Conservation (phyloP, 768 basidiomycete species). For the Lactarius hengduanensis region DNA sequence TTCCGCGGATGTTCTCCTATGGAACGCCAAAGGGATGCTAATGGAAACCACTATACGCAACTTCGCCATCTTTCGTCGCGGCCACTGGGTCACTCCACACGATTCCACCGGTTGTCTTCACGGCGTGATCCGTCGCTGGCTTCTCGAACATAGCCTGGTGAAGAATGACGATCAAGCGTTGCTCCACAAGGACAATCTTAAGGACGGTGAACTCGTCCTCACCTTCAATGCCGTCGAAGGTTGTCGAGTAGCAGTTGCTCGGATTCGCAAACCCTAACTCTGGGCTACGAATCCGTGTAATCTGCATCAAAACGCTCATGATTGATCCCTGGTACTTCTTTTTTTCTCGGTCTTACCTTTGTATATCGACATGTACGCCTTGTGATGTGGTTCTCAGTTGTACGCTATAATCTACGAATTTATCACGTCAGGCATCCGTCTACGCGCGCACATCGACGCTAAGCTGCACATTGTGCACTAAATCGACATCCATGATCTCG, state of each 20-base stretch:
- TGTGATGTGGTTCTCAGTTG: not conserved
- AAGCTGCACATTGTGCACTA: not conserved
- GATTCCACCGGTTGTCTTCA: constrained; percentile 63
- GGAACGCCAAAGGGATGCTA: constrained; percentile 48
- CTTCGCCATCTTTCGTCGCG: constrained; percentile 58
- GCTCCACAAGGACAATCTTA: constrained; percentile 38
- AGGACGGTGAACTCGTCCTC: constrained; percentile 58
- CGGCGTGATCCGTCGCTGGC: constrained; percentile 67
- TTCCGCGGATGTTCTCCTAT: constrained; percentile 60
- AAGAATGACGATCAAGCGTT: constrained; percentile 34
- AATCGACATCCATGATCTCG: constrained; percentile 30
- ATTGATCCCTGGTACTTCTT: not conserved
- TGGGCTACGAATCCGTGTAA: not conserved
- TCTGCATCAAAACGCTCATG: not conserved
- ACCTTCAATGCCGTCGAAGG: constrained; percentile 73
- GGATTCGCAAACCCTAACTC: constrained; percentile 7
- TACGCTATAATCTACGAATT: not conserved
- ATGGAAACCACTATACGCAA: constrained; percentile 74
- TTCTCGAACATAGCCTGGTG: constrained; percentile 59
- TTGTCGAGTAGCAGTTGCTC: constrained; percentile 48
- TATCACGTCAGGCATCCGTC: not conserved
- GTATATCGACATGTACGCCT: not conserved
- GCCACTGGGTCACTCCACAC: constrained; percentile 65
- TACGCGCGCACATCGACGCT: not conserved
- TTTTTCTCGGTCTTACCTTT: not conserved